These are phyloP conservation scores for Cavenderia fasciculata DNA, from an alignment of 78 protist genomes.

Conservation along the genomic window DNA sequence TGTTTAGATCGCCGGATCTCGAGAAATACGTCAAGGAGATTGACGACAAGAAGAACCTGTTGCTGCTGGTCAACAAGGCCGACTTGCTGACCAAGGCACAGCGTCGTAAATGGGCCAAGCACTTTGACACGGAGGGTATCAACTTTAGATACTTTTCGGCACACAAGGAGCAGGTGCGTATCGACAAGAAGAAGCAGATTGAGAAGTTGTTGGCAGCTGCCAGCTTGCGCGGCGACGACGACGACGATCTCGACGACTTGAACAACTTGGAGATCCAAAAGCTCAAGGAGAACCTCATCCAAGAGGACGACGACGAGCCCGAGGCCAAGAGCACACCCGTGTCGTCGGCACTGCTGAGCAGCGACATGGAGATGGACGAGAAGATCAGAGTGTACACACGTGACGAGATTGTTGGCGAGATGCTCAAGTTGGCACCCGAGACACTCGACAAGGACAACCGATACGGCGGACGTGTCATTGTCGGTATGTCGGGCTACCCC, in stretches of 20 bases:
- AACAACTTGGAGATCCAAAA: conserved; percentile 60
- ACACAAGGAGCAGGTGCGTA: conserved; percentile 76
- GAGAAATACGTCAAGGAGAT: conserved; percentile 85
- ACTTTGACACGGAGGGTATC: conserved; percentile 67
- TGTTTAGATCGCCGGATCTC: conserved; percentile 92
- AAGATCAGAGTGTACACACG: conserved; percentile 51
- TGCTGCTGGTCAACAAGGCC: conserved; percentile 97
- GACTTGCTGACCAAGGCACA: conserved; percentile 93
- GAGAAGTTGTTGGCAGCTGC: conserved; percentile 96
- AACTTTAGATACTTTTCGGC: conserved; percentile 84
- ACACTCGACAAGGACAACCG: conserved; percentile 44
- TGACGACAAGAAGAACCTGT: conserved; percentile 27
- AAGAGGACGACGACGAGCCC: conserved; percentile 4
- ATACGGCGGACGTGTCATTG: conserved; percentile 32
- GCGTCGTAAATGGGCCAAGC: conserved; percentile 88
- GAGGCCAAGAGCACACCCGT: not conserved
- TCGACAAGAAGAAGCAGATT: conserved; percentile 80
- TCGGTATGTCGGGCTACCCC: conserved; percentile 99
- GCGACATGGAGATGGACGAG: conserved; percentile 4
- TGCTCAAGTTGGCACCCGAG: conserved; percentile 15
- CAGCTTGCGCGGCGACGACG: conserved; percentile 98
- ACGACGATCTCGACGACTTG: conserved; percentile 93
- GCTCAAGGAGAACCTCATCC: not conserved
- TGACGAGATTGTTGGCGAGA: conserved; percentile 50
- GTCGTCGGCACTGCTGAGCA: too few species aligned